Base-by-base conservation (phyloP, 176 grass and related monocot genomes). In the Thalia dealbata region DNA sequence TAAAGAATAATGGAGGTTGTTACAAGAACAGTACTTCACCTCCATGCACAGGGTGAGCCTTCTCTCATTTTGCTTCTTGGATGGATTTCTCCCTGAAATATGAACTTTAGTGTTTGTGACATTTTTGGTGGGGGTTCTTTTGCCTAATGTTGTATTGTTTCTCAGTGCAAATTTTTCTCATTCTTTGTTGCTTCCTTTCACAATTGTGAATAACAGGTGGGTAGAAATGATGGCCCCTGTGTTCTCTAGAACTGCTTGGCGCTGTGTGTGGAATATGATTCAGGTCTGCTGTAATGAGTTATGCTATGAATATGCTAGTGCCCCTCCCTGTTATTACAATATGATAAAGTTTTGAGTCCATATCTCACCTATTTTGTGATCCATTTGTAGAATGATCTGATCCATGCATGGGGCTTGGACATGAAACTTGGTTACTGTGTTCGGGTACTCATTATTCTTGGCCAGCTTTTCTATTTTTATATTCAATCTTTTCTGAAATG, bases 381-480 rank as follows among this genome's bases (percentile, higher is more conserved):
- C 30, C 30, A 11, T 67, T 24, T 52, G 25, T 48, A 72, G 70
- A 72, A 72, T 72, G 70, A 72, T 21, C 32, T 72, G 21, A 72
- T 72, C 55, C 70, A 72, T 72, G 70, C 70, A n/a, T 72, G 70
- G 70, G 70, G 70, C 23, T 30, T 72, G 32, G 70, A 72, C 48
- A 72, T 72, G 70, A 72, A 72, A 52, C 70, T 72, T 12, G 70
- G 70, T 54, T 72, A 72, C 70, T 72, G 70, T 72, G 48, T 51
- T 72, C 70, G 52, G 70, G 70, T 72, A 55, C 50, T 72, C 50
- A 28, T 30, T 10, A 6, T 54, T 26, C 46, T 30, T 30, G 52
- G 7, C 3, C 19, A 25, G 12, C 11, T 13, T 48, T 48, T 43
- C n/a, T n/a, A 43, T 41, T 43, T 67, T 21, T 67, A 41, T 23